Evolutionary conservation across 1,284 basidiomycete genomes (phyloP), one percentile per base, ranked within the genome.

Genomic region (Ustilago shanxiensis): DNA sequence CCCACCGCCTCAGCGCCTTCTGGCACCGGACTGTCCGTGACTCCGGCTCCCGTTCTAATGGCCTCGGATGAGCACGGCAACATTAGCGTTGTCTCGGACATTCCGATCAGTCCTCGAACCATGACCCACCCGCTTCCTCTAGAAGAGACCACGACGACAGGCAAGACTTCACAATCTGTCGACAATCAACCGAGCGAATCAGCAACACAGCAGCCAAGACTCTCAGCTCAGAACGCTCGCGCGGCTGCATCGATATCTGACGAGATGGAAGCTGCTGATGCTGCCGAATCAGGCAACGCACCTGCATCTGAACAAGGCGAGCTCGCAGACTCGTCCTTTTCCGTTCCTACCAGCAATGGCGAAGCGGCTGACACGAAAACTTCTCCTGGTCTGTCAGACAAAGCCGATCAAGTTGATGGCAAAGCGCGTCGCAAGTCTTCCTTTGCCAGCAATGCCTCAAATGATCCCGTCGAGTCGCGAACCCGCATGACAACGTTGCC

Each of bases 401-500:
- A 77, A 41, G 75, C 75, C 24, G 75, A 77, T 24, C 59, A 68
- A n/a, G 44, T 60, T 14, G 54, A 63, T 37, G 10, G 45, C 11
- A 64, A 63, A 14, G n/a, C n/a, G 4, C 69, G 74, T 9, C 74
- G 74, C 56, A 72, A 72, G 20, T 69, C 70, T 2, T 72, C 70
- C n/a, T 73, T 49, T 2, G 66, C 75, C 2, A 44, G 41, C n/a
- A 37, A 28, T 16, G 20, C 28, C 13, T n/a, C 66, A 1, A 39
- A 54, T 20, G 87, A 88, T 41, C 86, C 87, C 61, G 86, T 88
- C 52, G 79, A 87, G 20, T 87, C 86, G n/a, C 85, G 87, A 20
- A 89, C 88, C 4, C 89, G 95, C 26, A 94, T 93, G 20, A 88
- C 90, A 6, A 93, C 92, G 85, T 88, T 97, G 10, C 95, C 95